A percentile compares a stretch with the other conserved stretches of the same genome.
Conservation (phyloP, 2,329 filamentous ascomycete species). For the Penicillium sumatraense region DNA sequence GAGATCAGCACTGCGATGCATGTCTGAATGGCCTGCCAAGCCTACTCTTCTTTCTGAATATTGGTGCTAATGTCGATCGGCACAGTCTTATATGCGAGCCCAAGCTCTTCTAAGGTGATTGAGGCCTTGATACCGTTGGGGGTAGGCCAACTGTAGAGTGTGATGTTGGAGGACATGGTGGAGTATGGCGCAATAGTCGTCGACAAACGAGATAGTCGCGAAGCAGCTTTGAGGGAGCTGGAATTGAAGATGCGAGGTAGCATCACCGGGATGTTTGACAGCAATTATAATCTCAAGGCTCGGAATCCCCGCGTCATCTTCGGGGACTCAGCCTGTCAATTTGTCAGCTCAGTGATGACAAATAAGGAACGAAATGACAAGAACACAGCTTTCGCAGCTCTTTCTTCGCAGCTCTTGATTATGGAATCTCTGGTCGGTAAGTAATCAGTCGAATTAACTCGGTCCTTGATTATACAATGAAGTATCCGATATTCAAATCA, state of each 20-base stretch:
- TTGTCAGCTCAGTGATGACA: constrained; percentile 1
- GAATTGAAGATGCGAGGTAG: background rate
- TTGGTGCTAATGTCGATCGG: constrained; percentile 51
- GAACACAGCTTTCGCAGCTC: no score
- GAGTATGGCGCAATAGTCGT: constrained; percentile 17
- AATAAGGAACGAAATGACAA: background rate
- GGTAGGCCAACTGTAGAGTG: constrained; percentile 36
- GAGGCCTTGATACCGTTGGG: constrained; percentile 43
- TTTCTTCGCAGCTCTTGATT: no score
- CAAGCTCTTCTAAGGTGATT: constrained; percentile 45
- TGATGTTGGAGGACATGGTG: constrained; percentile 32
- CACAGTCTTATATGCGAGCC: constrained; percentile 37
- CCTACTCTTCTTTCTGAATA: constrained; percentile 46
- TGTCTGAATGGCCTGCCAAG: background rate
- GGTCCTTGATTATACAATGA: no score
- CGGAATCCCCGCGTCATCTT: background rate
- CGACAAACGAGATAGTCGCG: constrained; percentile 9
- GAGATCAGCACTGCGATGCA: background rate
- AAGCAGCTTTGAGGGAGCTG: constrained; percentile 13
- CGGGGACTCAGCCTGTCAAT: background rate
- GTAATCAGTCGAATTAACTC: no score
- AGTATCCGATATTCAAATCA: no score
- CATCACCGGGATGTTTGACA: constrained; percentile 1
- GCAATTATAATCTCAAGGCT: background rate
- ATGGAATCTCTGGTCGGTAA: no score